Conservation (phyloP, 768 basidiomycete genomes). For the Chlorophyllum brunneum region DNA sequence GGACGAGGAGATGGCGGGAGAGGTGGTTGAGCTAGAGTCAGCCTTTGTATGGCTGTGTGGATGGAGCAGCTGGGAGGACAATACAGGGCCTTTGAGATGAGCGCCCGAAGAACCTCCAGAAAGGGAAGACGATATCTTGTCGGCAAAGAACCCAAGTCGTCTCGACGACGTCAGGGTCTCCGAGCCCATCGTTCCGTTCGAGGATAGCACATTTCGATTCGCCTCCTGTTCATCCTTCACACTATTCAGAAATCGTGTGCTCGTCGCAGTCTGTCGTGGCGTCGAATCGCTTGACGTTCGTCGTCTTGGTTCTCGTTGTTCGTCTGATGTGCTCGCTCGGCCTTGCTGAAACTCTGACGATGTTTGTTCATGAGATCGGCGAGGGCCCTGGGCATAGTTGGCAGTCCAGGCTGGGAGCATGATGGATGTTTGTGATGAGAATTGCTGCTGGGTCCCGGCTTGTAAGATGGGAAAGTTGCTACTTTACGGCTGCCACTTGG, state of each 20-base stretch:
- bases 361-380: slow-evolving; percentile 38
- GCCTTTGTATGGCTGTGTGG: slow-evolving; percentile 34
- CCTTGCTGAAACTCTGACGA: slow-evolving; percentile 25
- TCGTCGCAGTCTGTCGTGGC: slow-evolving; percentile 41
- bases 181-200: slow-evolving; percentile 17
- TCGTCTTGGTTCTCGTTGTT: slow-evolving; percentile 28
- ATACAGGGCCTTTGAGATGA: slow-evolving; percentile 25
- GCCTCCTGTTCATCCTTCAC: slow-evolving; percentile 29
- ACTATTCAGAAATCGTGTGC: slow-evolving; percentile 30
- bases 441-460: no score
- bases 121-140: slow-evolving; percentile 39
- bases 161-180: slow-evolving; percentile 32
- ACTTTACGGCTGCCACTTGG: not conserved
- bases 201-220: slow-evolving; percentile 24
- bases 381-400: slow-evolving; percentile 28
- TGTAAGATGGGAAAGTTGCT: no score
- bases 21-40: slow-evolving; percentile 27
- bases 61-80: slow-evolving; percentile 32
- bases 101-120: slow-evolving; percentile 22
- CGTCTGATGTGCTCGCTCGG: slow-evolving; percentile 32
- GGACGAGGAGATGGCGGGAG: slow-evolving; percentile 21
- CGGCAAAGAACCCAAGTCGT: slow-evolving; percentile 38
- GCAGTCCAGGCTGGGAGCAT: slow-evolving; percentile 22
- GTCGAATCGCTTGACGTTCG: slow-evolving; percentile 49
- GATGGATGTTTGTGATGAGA: slow-evolving; percentile 5